Evolutionary conservation across 768 basidiomycete genomes (phyloP).

Genomic region (Auricularia heimuer): DNA sequence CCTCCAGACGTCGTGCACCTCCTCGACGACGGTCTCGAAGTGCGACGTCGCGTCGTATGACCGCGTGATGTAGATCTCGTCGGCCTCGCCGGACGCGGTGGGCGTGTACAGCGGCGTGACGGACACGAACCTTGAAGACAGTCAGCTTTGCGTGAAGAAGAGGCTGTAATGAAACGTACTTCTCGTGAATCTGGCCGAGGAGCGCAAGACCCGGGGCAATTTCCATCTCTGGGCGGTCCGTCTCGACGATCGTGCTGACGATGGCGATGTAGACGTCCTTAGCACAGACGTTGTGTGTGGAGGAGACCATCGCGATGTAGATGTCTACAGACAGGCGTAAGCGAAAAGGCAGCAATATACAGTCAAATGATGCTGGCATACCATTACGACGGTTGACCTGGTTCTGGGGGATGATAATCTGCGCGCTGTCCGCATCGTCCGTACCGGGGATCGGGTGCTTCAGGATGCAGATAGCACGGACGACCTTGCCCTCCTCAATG

Average conservation of each 20-base stretch:
- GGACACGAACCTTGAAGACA: conserved; percentile 49
- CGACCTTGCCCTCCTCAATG: conserved; percentile 86
- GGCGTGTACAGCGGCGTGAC: conserved; percentile 85
- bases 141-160: too few relatives aligned
- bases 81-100: conserved; percentile 64
- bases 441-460: conserved; percentile 98
- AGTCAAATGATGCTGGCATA: conserved; percentile 27
- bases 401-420: conserved; percentile 98
- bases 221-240: conserved; percentile 82
- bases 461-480: conserved; percentile 94
- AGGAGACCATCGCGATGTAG: conserved; percentile 95
- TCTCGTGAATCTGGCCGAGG: conserved; percentile 86
- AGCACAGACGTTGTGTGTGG: conserved; percentile 95
- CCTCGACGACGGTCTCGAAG: conserved; percentile 97
- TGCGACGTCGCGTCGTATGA: conserved; percentile 98
- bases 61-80: conserved; percentile 94
- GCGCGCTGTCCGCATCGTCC: conserved; percentile 87
- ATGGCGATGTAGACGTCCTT: conserved; percentile 94
- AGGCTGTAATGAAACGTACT: conserved; percentile 28
- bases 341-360: conserved; percentile 5
- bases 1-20: conserved; percentile 94
- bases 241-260: conserved; percentile 97
- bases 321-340: conserved; percentile 56
- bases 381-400: conserved; percentile 91
- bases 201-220: conserved; percentile 87